phyloP scores from a whole-genome alignment of 495 filamentous ascomycete species.

The Saxophila tyrrhenica region DNA sequence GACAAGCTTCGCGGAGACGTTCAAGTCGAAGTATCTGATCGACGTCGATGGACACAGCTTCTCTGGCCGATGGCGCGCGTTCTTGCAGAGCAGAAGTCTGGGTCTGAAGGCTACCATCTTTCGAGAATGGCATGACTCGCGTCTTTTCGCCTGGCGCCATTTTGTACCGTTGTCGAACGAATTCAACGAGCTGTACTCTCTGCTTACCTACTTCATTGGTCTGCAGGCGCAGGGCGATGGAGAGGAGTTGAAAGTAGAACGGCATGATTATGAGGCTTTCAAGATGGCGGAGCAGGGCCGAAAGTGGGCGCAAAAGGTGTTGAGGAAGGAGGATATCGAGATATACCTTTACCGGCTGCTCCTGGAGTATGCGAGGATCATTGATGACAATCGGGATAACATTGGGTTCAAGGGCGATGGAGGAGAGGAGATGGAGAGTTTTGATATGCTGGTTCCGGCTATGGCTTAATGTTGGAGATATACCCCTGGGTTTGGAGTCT shows the following conservation, averaged over 20 bases:
- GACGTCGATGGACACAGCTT: slow-evolving; percentile 61
- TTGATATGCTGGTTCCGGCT: no score
- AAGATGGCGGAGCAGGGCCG: slow-evolving; percentile 56
- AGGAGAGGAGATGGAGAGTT: slow-evolving; percentile 11
- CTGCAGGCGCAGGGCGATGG: not conserved
- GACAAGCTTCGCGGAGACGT: slow-evolving; percentile 24
- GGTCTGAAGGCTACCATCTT: slow-evolving; percentile 57
- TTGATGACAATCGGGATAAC: slow-evolving; percentile 25
- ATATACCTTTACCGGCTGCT: slow-evolving; percentile 69
- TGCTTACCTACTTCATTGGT: slow-evolving; percentile 27
- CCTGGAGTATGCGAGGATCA: slow-evolving; percentile 47
- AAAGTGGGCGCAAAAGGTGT: slow-evolving; percentile 50
- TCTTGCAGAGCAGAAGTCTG: slow-evolving; percentile 47
- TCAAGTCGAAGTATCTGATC: slow-evolving; percentile 53
- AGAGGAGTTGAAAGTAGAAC: slow-evolving; percentile 18
- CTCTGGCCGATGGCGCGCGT: slow-evolving; percentile 48
- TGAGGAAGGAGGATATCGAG: slow-evolving; percentile 70
- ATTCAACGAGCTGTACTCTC: slow-evolving; percentile 20
- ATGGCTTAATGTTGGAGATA: no score
- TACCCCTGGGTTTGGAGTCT: no score
- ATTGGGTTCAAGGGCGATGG: slow-evolving; percentile 15
- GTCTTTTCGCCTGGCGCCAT: slow-evolving; percentile 61
- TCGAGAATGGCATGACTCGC: slow-evolving; percentile 60
- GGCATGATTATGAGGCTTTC: slow-evolving; percentile 38
- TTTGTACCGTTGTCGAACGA: slow-evolving; percentile 65